Evolutionary conservation across 345 rosid species (phyloP), one percentile per base, ranked within the genome.

Genomic region (Populus simonii): DNA sequence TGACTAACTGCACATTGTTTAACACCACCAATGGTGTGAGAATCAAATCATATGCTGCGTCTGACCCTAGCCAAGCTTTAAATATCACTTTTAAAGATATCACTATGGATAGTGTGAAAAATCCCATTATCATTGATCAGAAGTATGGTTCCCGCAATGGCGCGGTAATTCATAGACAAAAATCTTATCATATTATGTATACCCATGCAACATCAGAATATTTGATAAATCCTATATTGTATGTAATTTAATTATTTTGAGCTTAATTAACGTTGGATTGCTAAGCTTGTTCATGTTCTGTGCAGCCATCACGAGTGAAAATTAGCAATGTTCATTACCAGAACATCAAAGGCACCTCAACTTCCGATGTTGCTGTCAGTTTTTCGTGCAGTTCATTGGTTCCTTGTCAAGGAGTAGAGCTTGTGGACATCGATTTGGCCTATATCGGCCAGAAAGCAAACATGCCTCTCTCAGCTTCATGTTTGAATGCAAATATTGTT

Each of bases 121-220:
- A 86, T 71, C 89, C 88, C 4, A 80, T 86, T 45, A 29, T 85
- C 53, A 85, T 86, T 17, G 84, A 88, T 61, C 91, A 86, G 72
- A 72, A 78, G 1, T 88, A 86, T 63, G 83, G 88, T 22, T 25
- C 74, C 53, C 23, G 63, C 3, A 25, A 11, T 7, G 18, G 36
- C 3, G 25, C 35, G 66, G 72, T 35, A 76, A 71, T 70, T 57
- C 53, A 25, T 6, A 20, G n/a, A 36, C 29, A 27, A 31, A 13
- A 41, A 41, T 10, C 45, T 41, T 11, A 41, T 5, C 6, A 45
- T 45, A 45, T 45, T 22, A 20, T 13, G 6, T 31, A 8, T 38
- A 1, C 33, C 47, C 5, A 20, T n/a, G 27, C 6, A 25, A 3
- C 27, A 57, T 55, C n/a, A 2, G 51, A 11, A 45, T 45, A 0